These are phyloP conservation scores for Geranium rotundifolium DNA, from an alignment of 345 rosid species.

Conservation along the genomic window DNA sequence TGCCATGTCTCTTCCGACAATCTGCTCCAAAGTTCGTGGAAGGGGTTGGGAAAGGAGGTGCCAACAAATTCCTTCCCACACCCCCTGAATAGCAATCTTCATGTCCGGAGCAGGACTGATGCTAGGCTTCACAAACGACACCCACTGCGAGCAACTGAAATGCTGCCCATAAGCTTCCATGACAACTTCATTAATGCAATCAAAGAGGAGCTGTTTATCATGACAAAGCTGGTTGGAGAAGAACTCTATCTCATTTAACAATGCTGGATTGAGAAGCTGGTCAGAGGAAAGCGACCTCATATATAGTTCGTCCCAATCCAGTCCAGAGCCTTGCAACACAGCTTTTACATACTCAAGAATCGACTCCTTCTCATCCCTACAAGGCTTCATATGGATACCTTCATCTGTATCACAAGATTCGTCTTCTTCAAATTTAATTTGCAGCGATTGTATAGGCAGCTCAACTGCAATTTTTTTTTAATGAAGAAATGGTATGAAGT, in stretches of 20 bases:
- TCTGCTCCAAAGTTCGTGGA: conserved; percentile 63
- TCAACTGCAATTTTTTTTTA: conserved; percentile 31
- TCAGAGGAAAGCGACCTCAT: conserved; percentile 47
- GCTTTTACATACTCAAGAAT: conserved; percentile 36
- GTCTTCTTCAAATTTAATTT: conserved; percentile 54
- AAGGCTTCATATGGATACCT: conserved; percentile 24
- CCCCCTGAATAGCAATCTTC: conserved; percentile 33
- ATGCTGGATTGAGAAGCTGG: conserved; percentile 50
- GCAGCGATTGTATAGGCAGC: conserved; percentile 35
- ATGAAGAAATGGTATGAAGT: neutral
- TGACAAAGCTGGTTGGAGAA: conserved; percentile 36
- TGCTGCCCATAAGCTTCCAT: conserved; percentile 38
- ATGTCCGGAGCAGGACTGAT: conserved; percentile 32
- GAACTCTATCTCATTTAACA: conserved; percentile 42
- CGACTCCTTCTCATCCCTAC: conserved; percentile 36
- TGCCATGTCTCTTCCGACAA: conserved; percentile 60
- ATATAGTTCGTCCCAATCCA: conserved; percentile 63
- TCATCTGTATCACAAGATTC: conserved; percentile 23
- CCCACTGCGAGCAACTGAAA: conserved; percentile 39
- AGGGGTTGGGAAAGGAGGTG: conserved; percentile 53
- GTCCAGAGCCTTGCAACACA: conserved; percentile 41
- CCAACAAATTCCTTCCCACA: conserved; percentile 63
- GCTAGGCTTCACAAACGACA: conserved; percentile 35
- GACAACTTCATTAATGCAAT: conserved; percentile 72
- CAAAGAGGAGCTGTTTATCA: conserved; percentile 49